A percentile compares a stretch with the other conserved stretches of the same genome.
Evolutionary conservation across 2,329 filamentous ascomycete species (phyloP).

Genomic region (Paramyrothecium sp.): DNA sequence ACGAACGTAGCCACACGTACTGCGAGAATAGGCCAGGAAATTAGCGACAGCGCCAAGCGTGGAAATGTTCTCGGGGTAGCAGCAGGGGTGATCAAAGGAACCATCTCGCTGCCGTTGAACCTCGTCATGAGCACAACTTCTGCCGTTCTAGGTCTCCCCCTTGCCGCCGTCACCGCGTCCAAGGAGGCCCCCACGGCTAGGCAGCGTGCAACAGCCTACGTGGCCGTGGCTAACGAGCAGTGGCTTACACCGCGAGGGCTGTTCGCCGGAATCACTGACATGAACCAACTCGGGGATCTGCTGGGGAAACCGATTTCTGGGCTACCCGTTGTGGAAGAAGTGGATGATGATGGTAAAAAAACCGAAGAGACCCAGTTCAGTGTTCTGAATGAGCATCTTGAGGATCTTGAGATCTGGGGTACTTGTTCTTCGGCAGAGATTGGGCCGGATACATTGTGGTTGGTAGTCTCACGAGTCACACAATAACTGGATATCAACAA

Average conservation of each 20-base stretch:
- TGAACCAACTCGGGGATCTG: background rate
- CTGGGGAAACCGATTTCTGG: background rate
- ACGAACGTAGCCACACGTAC: background rate
- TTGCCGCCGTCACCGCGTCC: background rate
- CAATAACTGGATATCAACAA: too few relatives aligned
- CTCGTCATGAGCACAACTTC: slow-evolving; percentile 1
- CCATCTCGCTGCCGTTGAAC: background rate
- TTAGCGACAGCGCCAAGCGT: background rate
- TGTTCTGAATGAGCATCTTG: background rate
- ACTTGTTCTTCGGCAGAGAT: background rate
- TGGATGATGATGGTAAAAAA: background rate
- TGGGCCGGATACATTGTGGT: background rate
- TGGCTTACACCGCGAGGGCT: background rate
- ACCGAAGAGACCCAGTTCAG: background rate
- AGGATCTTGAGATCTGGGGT: background rate
- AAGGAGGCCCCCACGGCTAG: background rate
- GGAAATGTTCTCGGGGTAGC: background rate
- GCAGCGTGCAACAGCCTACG: background rate
- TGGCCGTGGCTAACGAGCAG: background rate
- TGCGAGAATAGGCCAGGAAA: background rate
- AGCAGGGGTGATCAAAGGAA: background rate
- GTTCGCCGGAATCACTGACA: background rate
- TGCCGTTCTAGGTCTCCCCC: background rate
- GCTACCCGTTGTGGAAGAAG: background rate
- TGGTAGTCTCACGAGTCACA: background rate